phyloP scores from a whole-genome alignment of 495 filamentous ascomycete genomes.

The Penicillium parvum region DNA sequence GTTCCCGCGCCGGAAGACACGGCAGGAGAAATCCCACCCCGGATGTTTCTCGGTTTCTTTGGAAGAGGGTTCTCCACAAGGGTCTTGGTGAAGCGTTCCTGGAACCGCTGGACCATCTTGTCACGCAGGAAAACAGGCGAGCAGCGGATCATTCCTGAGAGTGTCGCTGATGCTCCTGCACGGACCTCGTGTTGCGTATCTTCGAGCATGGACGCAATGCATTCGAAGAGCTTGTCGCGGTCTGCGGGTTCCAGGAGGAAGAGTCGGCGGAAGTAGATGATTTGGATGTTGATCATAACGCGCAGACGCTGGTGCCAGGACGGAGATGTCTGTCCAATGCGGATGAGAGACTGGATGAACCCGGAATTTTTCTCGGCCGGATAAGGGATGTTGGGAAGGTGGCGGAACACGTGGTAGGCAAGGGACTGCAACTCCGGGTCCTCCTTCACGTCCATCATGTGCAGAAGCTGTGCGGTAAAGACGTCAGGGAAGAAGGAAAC shows the following conservation, averaged over 20 bases:
- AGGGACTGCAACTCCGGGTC: constrained; percentile 92
- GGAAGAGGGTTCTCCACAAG: constrained; percentile 80
- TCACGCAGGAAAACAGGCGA: constrained; percentile 79
- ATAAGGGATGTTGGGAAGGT: constrained; percentile 94
- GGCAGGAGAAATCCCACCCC: constrained; percentile 34
- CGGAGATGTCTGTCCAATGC: constrained; percentile 77
- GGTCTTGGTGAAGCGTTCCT: constrained; percentile 71
- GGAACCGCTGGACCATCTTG: constrained; percentile 68
- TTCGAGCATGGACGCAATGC: constrained; percentile 88
- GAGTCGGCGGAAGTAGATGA: constrained; percentile 94
- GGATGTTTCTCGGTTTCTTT: constrained; percentile 54
- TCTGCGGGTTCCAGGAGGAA: constrained; percentile 81
- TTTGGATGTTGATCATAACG: constrained; percentile 98
- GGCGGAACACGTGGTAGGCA: constrained; percentile 95
- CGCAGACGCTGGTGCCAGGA: constrained; percentile 97
- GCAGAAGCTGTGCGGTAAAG: constrained; percentile 85
- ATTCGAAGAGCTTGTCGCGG: constrained; percentile 77
- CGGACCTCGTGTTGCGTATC: constrained; percentile 93
- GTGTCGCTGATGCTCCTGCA: constrained; percentile 81
- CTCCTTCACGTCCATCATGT: constrained; percentile 99
- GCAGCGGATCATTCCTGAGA: constrained; percentile 98
- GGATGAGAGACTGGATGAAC: constrained; percentile 82
- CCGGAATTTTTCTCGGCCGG: constrained; percentile 74
- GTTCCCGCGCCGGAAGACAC: constrained; percentile 59
- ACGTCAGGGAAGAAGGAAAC: constrained; percentile 85